These are phyloP conservation scores for Chloroidium sp. DNA, from an alignment of 163 green algal species.

Conservation along the genomic window DNA sequence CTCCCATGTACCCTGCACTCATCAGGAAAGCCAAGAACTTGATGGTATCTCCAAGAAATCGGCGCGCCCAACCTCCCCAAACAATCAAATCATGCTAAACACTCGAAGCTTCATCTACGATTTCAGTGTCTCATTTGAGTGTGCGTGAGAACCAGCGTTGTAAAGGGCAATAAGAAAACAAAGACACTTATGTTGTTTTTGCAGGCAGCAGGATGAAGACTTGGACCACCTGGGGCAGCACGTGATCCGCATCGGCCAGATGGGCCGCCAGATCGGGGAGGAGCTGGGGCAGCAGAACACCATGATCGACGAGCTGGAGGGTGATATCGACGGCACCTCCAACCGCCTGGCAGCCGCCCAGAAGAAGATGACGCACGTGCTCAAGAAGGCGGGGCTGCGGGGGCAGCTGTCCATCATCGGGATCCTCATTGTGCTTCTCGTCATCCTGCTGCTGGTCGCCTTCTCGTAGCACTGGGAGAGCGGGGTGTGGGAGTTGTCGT, in stretches of 20 bases:
- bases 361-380: background rate
- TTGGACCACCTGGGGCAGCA: conserved; percentile 30
- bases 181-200: conserved; percentile 5
- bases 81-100: no score
- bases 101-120: no score
- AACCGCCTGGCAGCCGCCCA: background rate
- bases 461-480: background rate
- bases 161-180: conserved; percentile 17
- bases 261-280: conserved; percentile 46
- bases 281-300: conserved; percentile 34
- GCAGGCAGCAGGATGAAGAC: conserved; percentile 38
- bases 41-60: no score
- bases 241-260: conserved; percentile 42
- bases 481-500: background rate
- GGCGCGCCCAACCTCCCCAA: no score
- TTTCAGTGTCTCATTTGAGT: no score
- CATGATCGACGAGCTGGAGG: conserved; percentile 47
- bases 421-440: background rate
- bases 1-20: no score
- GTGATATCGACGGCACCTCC: conserved; percentile 38
- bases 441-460: background rate
- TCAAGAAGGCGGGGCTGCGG: background rate
- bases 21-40: no score
- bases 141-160: no score
- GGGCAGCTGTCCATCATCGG: background rate